Evolutionary conservation across 805 yeast species (phyloP).

Genomic region (Torulaspora microellipsoides): DNA sequence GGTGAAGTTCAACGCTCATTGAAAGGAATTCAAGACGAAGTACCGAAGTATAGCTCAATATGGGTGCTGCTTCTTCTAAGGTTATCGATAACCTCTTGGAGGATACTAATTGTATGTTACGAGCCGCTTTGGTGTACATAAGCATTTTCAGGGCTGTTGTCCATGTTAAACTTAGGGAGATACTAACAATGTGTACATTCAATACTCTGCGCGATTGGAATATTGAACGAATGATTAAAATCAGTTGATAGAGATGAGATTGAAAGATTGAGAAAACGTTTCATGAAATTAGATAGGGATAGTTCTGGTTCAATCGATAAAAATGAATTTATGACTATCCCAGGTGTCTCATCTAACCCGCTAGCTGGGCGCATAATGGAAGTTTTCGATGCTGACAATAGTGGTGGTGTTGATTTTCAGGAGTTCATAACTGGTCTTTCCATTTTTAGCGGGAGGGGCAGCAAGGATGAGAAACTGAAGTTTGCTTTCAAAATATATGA

Average conservation of each 20-base stretch:
- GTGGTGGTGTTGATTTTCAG: conserved; percentile 91
- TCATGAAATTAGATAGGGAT: conserved; percentile 92
- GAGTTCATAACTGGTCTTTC: conserved; percentile 87
- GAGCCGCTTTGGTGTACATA: no score
- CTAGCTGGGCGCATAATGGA: conserved; percentile 86
- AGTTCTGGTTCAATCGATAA: conserved; percentile 89
- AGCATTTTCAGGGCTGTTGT: background rate
- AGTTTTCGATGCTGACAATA: conserved; percentile 87
- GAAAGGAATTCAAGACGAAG: no score
- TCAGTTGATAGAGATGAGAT: conserved; percentile 85
- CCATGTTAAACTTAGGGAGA: background rate
- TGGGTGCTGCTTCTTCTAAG: conserved; percentile 62
- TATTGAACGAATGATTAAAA: no score
- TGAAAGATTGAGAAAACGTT: conserved; percentile 83
- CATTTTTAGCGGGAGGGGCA: conserved; percentile 81
- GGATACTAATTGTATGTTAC: conserved; percentile 66
- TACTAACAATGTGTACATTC: no score
- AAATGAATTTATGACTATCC: conserved; percentile 84
- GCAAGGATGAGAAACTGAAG: conserved; percentile 70
- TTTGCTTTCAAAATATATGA: conserved; percentile 95
- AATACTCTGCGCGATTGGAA: no score
- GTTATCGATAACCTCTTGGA: conserved; percentile 66
- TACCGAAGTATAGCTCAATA: conserved; percentile 16
- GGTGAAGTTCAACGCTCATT: no score
- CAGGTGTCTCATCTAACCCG: conserved; percentile 89